Evolutionary conservation across 768 basidiomycete genomes (phyloP), one percentile per base, ranked within the genome.

Genomic region (Suillus tomentosus): DNA sequence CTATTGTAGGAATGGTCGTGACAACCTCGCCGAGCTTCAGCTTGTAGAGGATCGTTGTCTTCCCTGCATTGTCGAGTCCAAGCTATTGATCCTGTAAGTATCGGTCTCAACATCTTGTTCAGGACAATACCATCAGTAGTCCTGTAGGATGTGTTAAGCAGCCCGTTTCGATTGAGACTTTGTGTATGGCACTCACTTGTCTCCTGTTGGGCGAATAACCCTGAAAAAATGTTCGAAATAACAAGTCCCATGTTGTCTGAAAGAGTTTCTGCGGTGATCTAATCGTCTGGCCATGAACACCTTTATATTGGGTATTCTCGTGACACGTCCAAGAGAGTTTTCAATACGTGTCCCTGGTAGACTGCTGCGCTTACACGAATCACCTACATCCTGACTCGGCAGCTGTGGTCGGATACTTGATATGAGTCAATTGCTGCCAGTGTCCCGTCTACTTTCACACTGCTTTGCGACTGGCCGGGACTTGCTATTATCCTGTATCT

Each of bases 11-110:
- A 74, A 98, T 97, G 24, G 96, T 99, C n/a, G 96, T 98, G 62
- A 99, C 96, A 59, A 94, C 94, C 79, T 98, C 95, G 79, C 97
- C 97, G 76, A 99, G 81, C 81, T 99, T 99, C 79, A 98, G 89
- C 77, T 99, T 99, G 85, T 98, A 98, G 51, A 99, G 86, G 73
- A 99, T 98, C 48, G 96, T 99, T 24, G 96, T 99, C 82, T 99
- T 99, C 74, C 96, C 96, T 55, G 96, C 96, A 54, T 95, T 96
- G 76, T 99, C 96, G 69, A 99, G 84, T 48, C 96, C 96, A 71
- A 98, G 80, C 96, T 40, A 39, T 40, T 24, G 24, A 40, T 42
- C 17, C 6, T 24, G 57, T 58, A 24, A 58, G 24, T 42, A 19
- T 5, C 5, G 7, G 40, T 27, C 17, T 42, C 57, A 6, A 22